Conservation (phyloP, 805 yeast species). For the Zygosaccharomyces gambellarensis region DNA sequence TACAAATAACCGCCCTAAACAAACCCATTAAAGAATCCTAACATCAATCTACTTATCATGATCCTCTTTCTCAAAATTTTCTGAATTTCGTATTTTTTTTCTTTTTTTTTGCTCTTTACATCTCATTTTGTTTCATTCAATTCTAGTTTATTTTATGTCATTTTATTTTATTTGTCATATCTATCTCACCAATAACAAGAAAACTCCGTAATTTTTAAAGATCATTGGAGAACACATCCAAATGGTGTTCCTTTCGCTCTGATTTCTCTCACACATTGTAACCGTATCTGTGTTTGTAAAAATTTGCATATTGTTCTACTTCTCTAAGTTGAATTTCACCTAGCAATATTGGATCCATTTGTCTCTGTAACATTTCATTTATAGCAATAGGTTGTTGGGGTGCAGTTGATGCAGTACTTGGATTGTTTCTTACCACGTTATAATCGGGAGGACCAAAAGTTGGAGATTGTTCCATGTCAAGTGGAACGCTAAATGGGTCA, state of each 20-base stretch:
- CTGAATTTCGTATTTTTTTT: background rate
- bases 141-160: background rate
- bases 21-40: background rate
- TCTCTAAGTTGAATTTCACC: constrained; percentile 27
- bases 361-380: constrained; percentile 10
- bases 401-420: background rate
- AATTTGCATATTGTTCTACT: constrained; percentile 29
- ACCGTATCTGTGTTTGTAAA: constrained; percentile 23
- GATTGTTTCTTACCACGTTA: background rate
- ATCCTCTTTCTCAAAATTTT: too few species aligned
- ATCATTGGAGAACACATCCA: background rate
- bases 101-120: too few species aligned
- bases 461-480: constrained; percentile 23
- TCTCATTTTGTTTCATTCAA: background rate
- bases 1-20: background rate
- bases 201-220: constrained; percentile 5
- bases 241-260: background rate
- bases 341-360: constrained; percentile 18
- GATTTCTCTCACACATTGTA: constrained; percentile 3
- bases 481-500: constrained; percentile 17
- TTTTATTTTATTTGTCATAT: background rate
- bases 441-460: constrained; percentile 4
- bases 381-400: background rate
- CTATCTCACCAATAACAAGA: background rate
- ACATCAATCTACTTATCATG: background rate